These are phyloP conservation scores for Tetrastigma voinierianum DNA, from an alignment of 164 flowering plant species.

Conservation along the genomic window DNA sequence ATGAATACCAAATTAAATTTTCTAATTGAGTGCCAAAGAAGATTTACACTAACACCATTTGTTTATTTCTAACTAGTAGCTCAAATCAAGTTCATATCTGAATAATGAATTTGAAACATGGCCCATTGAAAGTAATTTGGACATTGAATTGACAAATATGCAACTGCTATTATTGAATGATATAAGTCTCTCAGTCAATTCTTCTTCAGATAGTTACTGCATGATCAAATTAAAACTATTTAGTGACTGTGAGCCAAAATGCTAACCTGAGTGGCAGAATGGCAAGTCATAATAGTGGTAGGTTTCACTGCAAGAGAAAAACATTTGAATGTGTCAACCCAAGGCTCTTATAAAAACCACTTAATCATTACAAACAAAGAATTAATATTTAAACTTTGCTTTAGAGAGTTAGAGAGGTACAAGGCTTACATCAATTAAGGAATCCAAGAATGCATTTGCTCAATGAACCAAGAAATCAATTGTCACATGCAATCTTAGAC, in stretches of 20 bases:
- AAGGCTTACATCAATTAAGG: too few relatives aligned
- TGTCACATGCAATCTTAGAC: too few relatives aligned
- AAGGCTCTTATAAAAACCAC: not conserved
- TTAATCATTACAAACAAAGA: not conserved
- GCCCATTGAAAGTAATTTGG: too few relatives aligned
- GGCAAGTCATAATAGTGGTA: conserved; percentile 77
- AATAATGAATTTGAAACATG: too few relatives aligned
- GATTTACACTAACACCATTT: too few relatives aligned
- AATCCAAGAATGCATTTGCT: too few relatives aligned
- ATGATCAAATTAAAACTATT: not conserved
- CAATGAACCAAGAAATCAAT: too few relatives aligned
- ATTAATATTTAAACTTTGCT: not conserved
- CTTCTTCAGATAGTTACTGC: not conserved
- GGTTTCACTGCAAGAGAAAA: conserved; percentile 75
- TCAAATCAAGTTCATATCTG: too few relatives aligned
- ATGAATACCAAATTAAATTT: too few relatives aligned
- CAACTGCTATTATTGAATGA: not conserved
- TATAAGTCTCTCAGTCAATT: not conserved
- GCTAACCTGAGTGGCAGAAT: conserved; percentile 85
- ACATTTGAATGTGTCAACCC: not conserved
- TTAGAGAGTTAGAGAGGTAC: too few relatives aligned
- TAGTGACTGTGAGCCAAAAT: conserved; percentile 10
- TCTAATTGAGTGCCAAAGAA: too few relatives aligned
- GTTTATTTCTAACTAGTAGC: too few relatives aligned
- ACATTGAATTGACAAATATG: not conserved